Base-by-base conservation (phyloP, 495 filamentous ascomycete genomes). In the Penicillium crystallinum region DNA sequence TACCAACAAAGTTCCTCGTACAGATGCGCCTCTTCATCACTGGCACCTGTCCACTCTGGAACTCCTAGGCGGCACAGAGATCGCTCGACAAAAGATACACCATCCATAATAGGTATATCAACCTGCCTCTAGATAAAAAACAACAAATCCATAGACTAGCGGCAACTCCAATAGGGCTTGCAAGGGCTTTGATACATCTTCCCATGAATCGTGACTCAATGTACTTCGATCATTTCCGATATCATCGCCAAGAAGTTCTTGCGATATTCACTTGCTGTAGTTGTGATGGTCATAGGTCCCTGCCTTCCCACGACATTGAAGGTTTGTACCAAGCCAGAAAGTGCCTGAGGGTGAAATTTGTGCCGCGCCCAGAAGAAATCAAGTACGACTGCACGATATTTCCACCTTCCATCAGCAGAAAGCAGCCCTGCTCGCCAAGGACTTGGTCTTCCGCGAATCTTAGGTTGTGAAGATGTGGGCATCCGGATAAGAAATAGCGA, bases 311-410 rank as follows among this genome's bases (percentile, higher is more conserved):
- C 53, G 2, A 82, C 54, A 54, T 88, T 87, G 57, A 81, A 88
- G 1, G 74, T 67, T 14, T 77, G 75, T 33, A 88, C 37, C 10
- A 14, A 7, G 2, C 37, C 37, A 22, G 37, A 40, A 12, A 46
- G 75, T 0, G 77, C 74, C 15, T 73, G 77, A 1, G 85, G 77
- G 42, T 80, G 81, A 1, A 83, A 46, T 55, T 81, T 84, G 66
- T 87, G 84, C 58, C 81, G 83, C 1, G 83, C 81, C 82, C 85
- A 88, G 67, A 89, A 87, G 56, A 88, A 87, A 62, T 89, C 85
- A 37, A 89, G 64, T 25, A 88, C 56, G 9, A 81, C 76, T 5
- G 75, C 81, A 12, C 82, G 71, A 56, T 87, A 89, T 18, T 81
- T 72, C 69, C 84, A 81, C 61, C 80, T 77, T 4, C 80, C 81